Base-by-base conservation (phyloP, 1,284 basidiomycete species). In the Moesziomyces sp. region DNA sequence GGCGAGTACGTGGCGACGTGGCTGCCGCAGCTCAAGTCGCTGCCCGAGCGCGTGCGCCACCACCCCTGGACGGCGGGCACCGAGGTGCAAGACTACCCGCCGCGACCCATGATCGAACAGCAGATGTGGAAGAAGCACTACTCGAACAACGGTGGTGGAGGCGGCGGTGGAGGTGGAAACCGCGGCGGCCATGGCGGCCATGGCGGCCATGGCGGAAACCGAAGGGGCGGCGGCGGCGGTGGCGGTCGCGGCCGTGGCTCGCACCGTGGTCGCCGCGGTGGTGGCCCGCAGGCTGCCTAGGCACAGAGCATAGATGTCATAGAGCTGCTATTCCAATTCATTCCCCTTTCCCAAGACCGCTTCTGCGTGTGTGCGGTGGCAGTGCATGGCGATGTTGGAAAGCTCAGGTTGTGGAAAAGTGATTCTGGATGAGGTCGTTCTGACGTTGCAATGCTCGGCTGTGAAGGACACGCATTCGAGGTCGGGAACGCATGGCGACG, bases 121-220 rank as follows among this genome's bases (percentile, higher is more conserved):
- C 66, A 65, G 43, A 75, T 74, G 72, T 81, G 79, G 79, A 56
- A 46, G 13, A 64, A 74, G 43, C 78, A 79, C 40, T 79, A 78
- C 51, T 46, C 55, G 1, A 63, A 70, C 13, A 50, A 48, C 10
- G 66, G 71, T 4, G 69, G 61, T 7, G 56, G 47, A 3, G 47
- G 64, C 13, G 57, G 72, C 0, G 59, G 58, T 11, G 56, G 69
- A 8, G 13, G 16, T 16, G 48, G 85, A 76, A 33, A 63, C 73
- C 67, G 90, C 87, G 75, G 85, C 87, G 67, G 90, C 54, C 46
- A 71, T 38, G 50, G 66, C 5, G 65, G 71, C 21, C 21, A 21
- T 21, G 75, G 85, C 87, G 67, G 90, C 54, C 46, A 71, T 38
- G 50, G 66, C 5, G 65, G 71, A 1, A 43, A 46, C 19, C n/a